Evolutionary conservation across 768 basidiomycete genomes (phyloP), one percentile per base, ranked within the genome.

Genomic region (Obba rivulosa): DNA sequence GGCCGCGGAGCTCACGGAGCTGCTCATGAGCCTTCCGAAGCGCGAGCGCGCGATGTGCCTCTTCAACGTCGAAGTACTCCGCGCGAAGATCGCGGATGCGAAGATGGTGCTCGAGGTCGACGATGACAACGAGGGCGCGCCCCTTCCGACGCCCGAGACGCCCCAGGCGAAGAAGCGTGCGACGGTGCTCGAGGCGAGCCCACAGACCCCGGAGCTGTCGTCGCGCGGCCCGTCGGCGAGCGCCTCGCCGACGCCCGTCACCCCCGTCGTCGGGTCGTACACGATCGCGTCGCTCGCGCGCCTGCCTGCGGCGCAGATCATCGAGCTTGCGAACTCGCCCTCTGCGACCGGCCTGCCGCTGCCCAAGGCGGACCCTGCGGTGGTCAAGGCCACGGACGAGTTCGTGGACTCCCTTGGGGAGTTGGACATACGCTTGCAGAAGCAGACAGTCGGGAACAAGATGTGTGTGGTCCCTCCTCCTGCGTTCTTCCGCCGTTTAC

Each of bases 11-110:
- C 74, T 94, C 39, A 81, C 84, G 0, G 87, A 86, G 20, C 71
- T 95, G 43, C 67, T 94, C 31, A 87, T 92, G 85, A 85, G 82
- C 56, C 74, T 95, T 16, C 83, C 87, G 1, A 94, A 92, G 67
- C 80, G 87, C 51, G 92, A 95, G 55, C 80, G 92, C 13, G 91
- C 90, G 0, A 77, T 94, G 80, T 93, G 92, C 66, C 71, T 94
- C 35, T 95, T 95, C 74, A 94, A 92, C 54, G 72, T 74, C 11
- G 90, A 93, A 56, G 76, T 90, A 23, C 73, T 94, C 21, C 76
- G 81, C 43, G 73, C 70, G 18, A 94, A 94, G 69, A 70, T 94
- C 17, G 77, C 76, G 1, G 91, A 92, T 55, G 92, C 92, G 14
- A 87, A 85, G 69, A 70, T 77, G 58, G 85, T 95, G 18, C 65